Evolutionary conservation across 2,329 filamentous ascomycete species (phyloP), one percentile per base, ranked within the genome.

Genomic region (Colletotrichum viniferum): DNA sequence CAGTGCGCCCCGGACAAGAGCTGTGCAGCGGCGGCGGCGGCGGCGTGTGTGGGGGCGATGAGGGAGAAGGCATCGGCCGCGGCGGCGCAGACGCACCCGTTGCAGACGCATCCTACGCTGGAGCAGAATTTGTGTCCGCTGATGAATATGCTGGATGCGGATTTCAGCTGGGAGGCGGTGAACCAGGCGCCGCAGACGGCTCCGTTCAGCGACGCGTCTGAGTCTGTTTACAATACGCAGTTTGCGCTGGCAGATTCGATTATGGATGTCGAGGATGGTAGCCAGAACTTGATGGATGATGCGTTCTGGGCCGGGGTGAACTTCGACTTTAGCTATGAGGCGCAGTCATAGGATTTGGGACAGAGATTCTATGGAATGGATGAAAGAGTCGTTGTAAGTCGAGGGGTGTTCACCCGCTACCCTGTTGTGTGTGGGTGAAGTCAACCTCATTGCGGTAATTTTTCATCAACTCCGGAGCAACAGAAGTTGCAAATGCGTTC

Each of bases 71-170:
- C 48, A 5, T 16, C 28, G 7, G 36, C 36, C 34, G n/a, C 67
- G n/a, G n/a, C 67, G n/a, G 43, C 67, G 67, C 56, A 55, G 36
- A 48, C 38, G 56, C 61, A 55, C 4, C 43, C 43, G 43, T 26
- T 26, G 63, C 69, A 73, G 43, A 71, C 56, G 34, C 62, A 75
- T 21, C 63, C 64, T 24, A 73, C 56, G 1, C 43, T 73, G 14
- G 73, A 69, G 28, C 73, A 76, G 48, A 69, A 68, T 48, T n/a
- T 76, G 21, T 76, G 73, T 38, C 73, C 73, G 28, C 12, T 76
- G 28, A 73, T 76, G 58, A 76, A 38, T 9, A 60, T 64, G 56
- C 28, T 76, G 14, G 34, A 36, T 18, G 43, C 58, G n/a, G 70
- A 69, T 8, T 63, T 68, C n/a, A 32, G 18, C 30, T 75, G 63